Base-by-base conservation (phyloP, 441 rosid species). In the Populus hybrid region DNA sequence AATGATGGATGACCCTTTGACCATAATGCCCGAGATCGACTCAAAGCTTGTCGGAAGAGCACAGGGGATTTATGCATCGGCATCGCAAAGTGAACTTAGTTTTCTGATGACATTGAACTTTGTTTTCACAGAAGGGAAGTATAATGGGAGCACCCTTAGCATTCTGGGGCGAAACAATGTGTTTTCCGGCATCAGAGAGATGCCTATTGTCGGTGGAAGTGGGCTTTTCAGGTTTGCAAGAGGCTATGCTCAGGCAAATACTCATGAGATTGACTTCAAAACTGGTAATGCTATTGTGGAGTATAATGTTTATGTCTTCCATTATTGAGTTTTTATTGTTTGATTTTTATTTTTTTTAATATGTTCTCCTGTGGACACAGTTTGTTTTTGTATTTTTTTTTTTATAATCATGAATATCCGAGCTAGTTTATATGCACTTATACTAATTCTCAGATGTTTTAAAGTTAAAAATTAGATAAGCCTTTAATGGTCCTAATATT, bases 151-250 rank as follows among this genome's bases (percentile, higher is more conserved):
- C 77, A 85, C 65, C 11, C 78, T 87, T 0, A 86, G 83, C 78
- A 53, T 87, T 26, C 66, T 87, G 38, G 88, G 92, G 6, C 78
- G 80, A 12, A 89, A 89, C 73, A 32, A 74, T 0, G 64, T 79
- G n/a, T 40, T 83, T 35, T 75, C 78, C 4, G 75, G 26, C 2
- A 63, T 82, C 3, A 86, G 90, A 69, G 90, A 89, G 82, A 76
- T 85, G 79, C 86, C 90, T 21, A 76, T 89, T 10, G 75, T 89
- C 1, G 89, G 87, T 5, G 87, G 88, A 9, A 86, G 81, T 34
- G 82, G 83, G 28, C 36, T 78, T 53, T 85, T 86, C 79, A 67
- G 83, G 59, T 86, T 88, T 34, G 86, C 87, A 2, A 69, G 87
- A 8, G 88, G 90, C 10, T 87, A 82, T 20, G 90, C 82, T 32